Evolutionary conservation across 805 yeast genomes (phyloP).

Genomic region (Sungouiella thailandica): DNA sequence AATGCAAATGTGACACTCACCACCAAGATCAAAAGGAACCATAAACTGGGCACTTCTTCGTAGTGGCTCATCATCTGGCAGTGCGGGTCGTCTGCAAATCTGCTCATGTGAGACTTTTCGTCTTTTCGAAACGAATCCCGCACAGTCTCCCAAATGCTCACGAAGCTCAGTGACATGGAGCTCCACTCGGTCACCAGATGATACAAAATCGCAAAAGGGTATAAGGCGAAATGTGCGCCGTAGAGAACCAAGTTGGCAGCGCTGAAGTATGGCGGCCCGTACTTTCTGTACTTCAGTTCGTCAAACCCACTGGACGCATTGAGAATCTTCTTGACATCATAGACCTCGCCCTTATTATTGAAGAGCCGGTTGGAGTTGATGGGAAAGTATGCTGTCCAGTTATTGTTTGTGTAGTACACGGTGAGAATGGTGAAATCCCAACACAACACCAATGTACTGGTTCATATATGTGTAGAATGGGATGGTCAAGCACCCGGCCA

Average conservation of each 20-base stretch:
- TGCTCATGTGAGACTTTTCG: constrained; percentile 3
- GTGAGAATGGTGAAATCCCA: constrained; percentile 29
- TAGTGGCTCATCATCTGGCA: constrained; percentile 54
- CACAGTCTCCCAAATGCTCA: constrained; percentile 28
- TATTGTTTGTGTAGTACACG: constrained; percentile 43
- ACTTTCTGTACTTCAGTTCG: constrained; percentile 39
- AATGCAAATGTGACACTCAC: constrained; percentile 40
- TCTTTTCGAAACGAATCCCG: constrained; percentile 19
- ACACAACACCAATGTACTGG: constrained; percentile 31
- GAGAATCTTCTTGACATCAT: constrained; percentile 43
- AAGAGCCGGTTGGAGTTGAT: constrained; percentile 48
- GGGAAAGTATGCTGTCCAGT: constrained; percentile 48
- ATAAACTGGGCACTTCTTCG: constrained; percentile 71
- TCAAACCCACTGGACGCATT: constrained; percentile 42
- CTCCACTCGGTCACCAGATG: constrained; percentile 43
- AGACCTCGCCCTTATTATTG: constrained; percentile 47
- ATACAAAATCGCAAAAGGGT: constrained; percentile 52
- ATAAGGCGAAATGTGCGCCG: constrained; percentile 51
- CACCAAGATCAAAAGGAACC: constrained; percentile 50
- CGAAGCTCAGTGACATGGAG: constrained; percentile 35
- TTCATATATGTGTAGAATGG: constrained; percentile 41
- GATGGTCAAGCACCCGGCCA: constrained; percentile 35
- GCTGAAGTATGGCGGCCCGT: constrained; percentile 63
- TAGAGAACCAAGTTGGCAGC: constrained; percentile 59
- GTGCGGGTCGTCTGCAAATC: constrained; percentile 45